phyloP scores from a whole-genome alignment of 2,329 filamentous ascomycete genomes.

The Monosporascus cannonballus region DNA sequence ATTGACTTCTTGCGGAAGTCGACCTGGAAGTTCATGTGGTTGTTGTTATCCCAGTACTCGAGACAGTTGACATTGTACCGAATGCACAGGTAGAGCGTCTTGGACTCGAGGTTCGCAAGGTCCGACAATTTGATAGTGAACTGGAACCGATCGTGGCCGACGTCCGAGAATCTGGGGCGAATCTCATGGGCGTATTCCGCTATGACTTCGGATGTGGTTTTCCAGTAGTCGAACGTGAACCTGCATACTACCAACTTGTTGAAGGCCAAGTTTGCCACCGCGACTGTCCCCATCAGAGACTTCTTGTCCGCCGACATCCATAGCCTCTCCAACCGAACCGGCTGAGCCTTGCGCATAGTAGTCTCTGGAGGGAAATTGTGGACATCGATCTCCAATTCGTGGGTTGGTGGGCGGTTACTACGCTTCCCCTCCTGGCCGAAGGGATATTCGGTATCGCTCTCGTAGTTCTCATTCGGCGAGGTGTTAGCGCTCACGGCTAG shows the following conservation, averaged over 20 bases:
- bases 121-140: constrained; percentile 93
- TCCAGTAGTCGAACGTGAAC: constrained; percentile 98
- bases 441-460: constrained; percentile 84
- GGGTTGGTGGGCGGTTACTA: constrained; percentile 41
- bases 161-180: constrained; percentile 55
- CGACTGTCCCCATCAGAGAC: constrained; percentile 74
- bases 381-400: constrained; percentile 83
- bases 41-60: constrained; percentile 96
- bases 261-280: constrained; percentile 83
- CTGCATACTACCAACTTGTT: constrained; percentile 84
- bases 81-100: constrained; percentile 88
- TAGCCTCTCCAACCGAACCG: constrained; percentile 78
- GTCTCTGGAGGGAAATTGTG: constrained; percentile 74
- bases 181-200: constrained; percentile 85
- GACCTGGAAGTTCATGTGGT: constrained; percentile 80
- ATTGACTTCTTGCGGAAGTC: constrained; percentile 81
- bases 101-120: constrained; percentile 82
- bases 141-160: constrained; percentile 80
- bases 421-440: constrained; percentile 54
- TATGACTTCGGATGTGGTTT: constrained; percentile 88
- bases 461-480: constrained; percentile 82
- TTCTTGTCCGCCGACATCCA: constrained; percentile 87
- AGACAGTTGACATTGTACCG: constrained; percentile 78
- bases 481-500: constrained; percentile 94
- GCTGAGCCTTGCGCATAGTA: constrained; percentile 53